A percentile compares a stretch with the other conserved stretches of the same genome.
These are phyloP conservation scores for Nannochloris sp. DNA, from an alignment of 139 green algal species.

Conservation along the genomic window DNA sequence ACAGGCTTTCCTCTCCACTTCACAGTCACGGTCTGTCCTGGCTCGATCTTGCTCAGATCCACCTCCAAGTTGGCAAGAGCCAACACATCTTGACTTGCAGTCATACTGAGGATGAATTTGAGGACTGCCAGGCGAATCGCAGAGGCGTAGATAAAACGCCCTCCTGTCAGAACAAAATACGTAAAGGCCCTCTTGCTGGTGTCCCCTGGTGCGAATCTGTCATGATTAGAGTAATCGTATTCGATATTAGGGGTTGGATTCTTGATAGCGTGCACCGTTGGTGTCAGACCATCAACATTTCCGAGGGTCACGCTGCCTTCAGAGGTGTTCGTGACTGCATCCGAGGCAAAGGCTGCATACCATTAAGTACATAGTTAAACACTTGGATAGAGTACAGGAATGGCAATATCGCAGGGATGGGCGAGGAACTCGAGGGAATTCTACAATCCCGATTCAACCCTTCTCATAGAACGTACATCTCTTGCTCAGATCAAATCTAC, in stretches of 20 bases:
- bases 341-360: conserved; percentile 24
- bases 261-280: conserved; percentile 52
- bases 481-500: no score
- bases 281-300: conserved; percentile 27
- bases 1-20: conserved; percentile 99
- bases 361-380: neutral
- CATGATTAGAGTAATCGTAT: conserved; percentile 83
- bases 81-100: conserved; percentile 84
- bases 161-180: conserved; percentile 94
- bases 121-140: conserved; percentile 86
- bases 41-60: conserved; percentile 79
- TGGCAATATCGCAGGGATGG: neutral
- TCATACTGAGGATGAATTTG: conserved; percentile 96
- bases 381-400: neutral
- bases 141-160: conserved; percentile 97
- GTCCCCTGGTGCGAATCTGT: conserved; percentile 72
- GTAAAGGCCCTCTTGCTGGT: conserved; percentile 85
- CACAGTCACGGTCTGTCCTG: conserved; percentile 86
- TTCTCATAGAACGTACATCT: no score
- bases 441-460: no score
- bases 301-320: conserved; percentile 1
- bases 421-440: neutral
- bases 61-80: conserved; percentile 90
- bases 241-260: conserved; percentile 57
- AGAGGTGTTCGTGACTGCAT: conserved; percentile 2